Base-by-base conservation (phyloP, 176 grass and related monocot species). In the Oryza australiensis region DNA sequence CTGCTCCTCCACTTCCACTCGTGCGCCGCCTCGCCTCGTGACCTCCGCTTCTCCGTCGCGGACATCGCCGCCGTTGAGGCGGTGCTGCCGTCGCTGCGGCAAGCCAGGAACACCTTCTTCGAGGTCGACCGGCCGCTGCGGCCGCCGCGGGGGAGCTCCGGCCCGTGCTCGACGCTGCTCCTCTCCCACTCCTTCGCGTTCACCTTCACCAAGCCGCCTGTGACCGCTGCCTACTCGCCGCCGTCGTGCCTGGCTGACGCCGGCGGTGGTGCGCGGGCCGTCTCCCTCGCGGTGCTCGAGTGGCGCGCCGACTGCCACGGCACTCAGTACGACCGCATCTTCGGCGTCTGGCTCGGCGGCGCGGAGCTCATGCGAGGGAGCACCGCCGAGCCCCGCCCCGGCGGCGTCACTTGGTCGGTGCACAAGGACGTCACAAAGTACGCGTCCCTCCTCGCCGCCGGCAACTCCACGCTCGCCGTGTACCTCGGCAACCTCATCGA, bases 331-430 rank as follows among this genome's bases (percentile, higher is more conserved):
- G 91, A 94, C 74, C 87, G 94, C 64, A 89, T 91, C 72, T 87
- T 90, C 64, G 94, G 90, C 82, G 89, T 97, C 14, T 97, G 94
- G 94, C 87, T 97, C 13, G 85, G 55, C 66, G 94, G 94, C 8
- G 94, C 81, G 8, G 94, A 97, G 89, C 30, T 97, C 72, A 85
- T 97, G 0, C 91, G 91, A 28, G 88, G 90, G 42, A 88, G 90
- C 82, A 97, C 94, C 27, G 90, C 91, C 7, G 89, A 90, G 83
- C 94, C 94, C 5, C 81, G 89, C 26, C 49, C 82, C 27, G 63
- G 60, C n/a, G 94, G 94, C 10, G 75, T 97, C 12, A 41, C 80
- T 1, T 97, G 94, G 94, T 72, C 90, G 1, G 94, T 94, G 26
- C 78, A 72, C 76, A 92, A 90, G 66, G 94, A 97, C 86, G 82